Percentiles rank a stretch among this genome's conserved stretches.
phyloP scores from a whole-genome alignment of 495 filamentous ascomycete species.

The Peziza echinospora region DNA sequence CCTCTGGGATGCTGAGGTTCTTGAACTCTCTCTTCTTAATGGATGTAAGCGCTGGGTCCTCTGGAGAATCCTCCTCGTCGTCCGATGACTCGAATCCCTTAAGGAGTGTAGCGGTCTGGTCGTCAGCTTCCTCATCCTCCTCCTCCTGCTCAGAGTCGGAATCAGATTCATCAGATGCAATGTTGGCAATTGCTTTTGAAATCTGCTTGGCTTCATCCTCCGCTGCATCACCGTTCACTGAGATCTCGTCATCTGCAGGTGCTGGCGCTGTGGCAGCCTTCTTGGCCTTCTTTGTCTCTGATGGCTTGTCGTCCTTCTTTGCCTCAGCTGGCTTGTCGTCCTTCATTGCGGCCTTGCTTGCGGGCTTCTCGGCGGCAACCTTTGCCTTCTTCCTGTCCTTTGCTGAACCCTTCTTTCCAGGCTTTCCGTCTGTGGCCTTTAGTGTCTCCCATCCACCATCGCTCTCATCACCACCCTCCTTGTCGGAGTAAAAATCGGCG shows the following conservation, averaged over 20 bases:
- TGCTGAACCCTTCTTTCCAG: constrained; percentile 5
- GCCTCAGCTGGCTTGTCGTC: constrained; percentile 5
- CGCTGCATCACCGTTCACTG: constrained; percentile 21
- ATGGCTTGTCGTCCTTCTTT: constrained; percentile 2
- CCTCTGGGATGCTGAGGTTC: constrained; percentile 41
- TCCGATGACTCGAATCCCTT: constrained; percentile 66
- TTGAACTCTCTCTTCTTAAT: constrained; percentile 38
- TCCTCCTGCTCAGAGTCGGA: constrained; percentile 19
- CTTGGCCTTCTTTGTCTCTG: constrained; percentile 2
- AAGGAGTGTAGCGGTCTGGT: constrained; percentile 48
- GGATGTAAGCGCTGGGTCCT: constrained; percentile 31
- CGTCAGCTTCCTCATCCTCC: constrained; percentile 29
- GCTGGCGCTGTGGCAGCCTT: neutral
- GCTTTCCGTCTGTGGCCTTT: constrained; percentile 5
- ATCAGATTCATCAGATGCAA: constrained; percentile 12
- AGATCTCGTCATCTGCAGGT: constrained; percentile 2
- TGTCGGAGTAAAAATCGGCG: constrained; percentile 16
- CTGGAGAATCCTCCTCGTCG: constrained; percentile 33
- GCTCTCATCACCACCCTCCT: constrained; percentile 4
- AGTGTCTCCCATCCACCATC: constrained; percentile 12
- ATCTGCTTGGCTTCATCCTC: constrained; percentile 24
- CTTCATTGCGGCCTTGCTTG: constrained; percentile 5
- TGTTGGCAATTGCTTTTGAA: constrained; percentile 14
- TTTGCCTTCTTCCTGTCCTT: constrained; percentile 2
- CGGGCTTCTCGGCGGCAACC: no score